A percentile compares a stretch with the other conserved stretches of the same genome.
Evolutionary conservation across 78 protist species (phyloP).

Genomic region (Thecamonas trahens): DNA sequence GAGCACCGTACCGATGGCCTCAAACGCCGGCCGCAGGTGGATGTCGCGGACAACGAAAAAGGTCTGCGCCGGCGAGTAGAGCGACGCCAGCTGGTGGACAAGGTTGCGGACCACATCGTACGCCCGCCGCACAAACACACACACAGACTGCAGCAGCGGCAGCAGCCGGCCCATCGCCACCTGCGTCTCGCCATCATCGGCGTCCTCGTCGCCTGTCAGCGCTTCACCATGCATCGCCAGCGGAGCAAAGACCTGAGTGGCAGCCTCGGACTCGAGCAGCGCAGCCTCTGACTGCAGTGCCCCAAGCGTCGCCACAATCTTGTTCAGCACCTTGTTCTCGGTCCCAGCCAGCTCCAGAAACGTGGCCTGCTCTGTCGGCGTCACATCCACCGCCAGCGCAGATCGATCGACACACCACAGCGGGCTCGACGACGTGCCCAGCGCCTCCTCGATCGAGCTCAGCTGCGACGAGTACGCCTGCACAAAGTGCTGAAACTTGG

Average conservation of each 20-base stretch:
- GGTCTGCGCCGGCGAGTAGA: conserved; percentile 18
- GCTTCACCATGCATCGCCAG: background rate
- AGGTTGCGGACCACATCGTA: conserved; percentile 37
- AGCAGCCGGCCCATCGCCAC: conserved; percentile 32
- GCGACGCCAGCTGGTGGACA: conserved; percentile 51
- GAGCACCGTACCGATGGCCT: conserved; percentile 29
- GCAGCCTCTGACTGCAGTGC: conserved; percentile 31
- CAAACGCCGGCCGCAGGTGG: conserved; percentile 38
- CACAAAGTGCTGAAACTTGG: background rate
- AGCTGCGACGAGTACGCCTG: conserved; percentile 1
- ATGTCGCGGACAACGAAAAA: conserved; percentile 31
- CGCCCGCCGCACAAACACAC: conserved; percentile 35
- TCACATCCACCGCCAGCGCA: conserved; percentile 35
- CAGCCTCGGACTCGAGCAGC: conserved; percentile 4
- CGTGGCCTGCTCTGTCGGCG: conserved; percentile 53
- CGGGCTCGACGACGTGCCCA: conserved; percentile 12
- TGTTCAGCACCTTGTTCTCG: conserved; percentile 42
- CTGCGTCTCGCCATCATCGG: conserved; percentile 57
- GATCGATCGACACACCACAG: conserved; percentile 28
- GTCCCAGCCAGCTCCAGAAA: conserved; percentile 49
- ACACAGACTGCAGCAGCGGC: conserved; percentile 48
- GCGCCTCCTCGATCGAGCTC: conserved; percentile 29
- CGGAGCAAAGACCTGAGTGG: background rate
- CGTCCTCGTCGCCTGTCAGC: background rate
- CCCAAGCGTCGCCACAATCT: conserved; percentile 37